Conservation (phyloP, 192 early-diverging fungal species). For the Coemansia sp. region DNA sequence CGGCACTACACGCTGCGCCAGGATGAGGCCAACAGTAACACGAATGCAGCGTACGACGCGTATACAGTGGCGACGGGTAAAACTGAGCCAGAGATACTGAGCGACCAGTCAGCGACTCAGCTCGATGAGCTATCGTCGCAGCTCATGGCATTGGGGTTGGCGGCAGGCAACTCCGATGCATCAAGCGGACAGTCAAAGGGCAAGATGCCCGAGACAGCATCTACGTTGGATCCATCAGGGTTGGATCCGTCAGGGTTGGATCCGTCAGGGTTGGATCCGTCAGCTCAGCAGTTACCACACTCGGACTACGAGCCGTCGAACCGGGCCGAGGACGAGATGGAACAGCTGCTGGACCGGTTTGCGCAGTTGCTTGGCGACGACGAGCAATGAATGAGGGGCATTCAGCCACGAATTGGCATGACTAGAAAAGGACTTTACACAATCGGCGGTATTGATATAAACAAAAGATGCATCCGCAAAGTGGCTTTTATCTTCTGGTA, state of each 20-base stretch:
- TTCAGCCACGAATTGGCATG: no score
- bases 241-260: not conserved
- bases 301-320: not conserved
- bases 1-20: conserved; percentile 2
- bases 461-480: no score
- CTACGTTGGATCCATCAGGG: not conserved
- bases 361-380: conserved; percentile 26
- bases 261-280: not conserved
- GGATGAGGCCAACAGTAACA: not conserved
- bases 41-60: conserved; percentile 4
- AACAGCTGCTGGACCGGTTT: conserved; percentile 23
- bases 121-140: conserved; percentile 40
- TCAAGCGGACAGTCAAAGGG: conserved; percentile 12
- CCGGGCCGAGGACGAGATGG: conserved; percentile 24
- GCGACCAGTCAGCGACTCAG: conserved; percentile 13
- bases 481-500: not conserved
- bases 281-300: not conserved
- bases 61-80: not conserved
- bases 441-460: no score
- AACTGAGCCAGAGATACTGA: conserved; percentile 1
- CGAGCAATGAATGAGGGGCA: not conserved
- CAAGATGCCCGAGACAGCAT: conserved; percentile 15
- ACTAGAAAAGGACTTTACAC: no score
- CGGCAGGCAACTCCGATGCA: not conserved
- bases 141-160: conserved; percentile 28